Evolutionary conservation across 495 filamentous ascomycete species (phyloP).

Genomic region (Neurospora cerealis): DNA sequence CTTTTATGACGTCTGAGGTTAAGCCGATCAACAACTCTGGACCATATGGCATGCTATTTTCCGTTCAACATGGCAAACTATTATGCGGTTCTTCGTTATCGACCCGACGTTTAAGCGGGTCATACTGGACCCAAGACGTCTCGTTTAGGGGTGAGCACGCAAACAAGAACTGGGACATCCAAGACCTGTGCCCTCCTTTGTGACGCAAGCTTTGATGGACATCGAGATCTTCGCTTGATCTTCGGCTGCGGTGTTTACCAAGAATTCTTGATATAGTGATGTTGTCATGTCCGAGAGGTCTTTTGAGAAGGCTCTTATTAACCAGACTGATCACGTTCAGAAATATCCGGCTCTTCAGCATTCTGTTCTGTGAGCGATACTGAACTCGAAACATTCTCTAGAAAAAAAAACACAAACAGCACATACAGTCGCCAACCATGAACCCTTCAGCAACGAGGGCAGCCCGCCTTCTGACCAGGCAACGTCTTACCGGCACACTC

Average conservation of each 20-base stretch:
- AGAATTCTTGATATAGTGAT: background rate
- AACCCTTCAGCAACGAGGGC: background rate
- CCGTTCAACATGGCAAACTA: background rate
- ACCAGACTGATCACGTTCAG: background rate
- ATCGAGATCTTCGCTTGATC: background rate
- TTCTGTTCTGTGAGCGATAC: background rate
- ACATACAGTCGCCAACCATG: background rate
- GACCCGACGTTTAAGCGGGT: background rate
- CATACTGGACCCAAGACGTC: background rate
- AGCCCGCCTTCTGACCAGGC: background rate
- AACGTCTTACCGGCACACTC: background rate
- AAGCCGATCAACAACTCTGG: background rate
- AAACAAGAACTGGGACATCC: background rate
- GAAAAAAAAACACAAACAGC: background rate
- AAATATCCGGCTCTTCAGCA: background rate
- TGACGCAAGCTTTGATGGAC: background rate
- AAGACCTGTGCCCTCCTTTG: background rate
- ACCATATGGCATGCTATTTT: background rate
- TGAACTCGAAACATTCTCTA: background rate
- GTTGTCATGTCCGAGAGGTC: background rate
- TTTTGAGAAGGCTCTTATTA: background rate
- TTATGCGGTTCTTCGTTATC: background rate
- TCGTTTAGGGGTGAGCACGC: background rate
- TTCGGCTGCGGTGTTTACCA: background rate
- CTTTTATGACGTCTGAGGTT: background rate